phyloP scores from a whole-genome alignment of 345 rosid genomes.

The Viola odorata region DNA sequence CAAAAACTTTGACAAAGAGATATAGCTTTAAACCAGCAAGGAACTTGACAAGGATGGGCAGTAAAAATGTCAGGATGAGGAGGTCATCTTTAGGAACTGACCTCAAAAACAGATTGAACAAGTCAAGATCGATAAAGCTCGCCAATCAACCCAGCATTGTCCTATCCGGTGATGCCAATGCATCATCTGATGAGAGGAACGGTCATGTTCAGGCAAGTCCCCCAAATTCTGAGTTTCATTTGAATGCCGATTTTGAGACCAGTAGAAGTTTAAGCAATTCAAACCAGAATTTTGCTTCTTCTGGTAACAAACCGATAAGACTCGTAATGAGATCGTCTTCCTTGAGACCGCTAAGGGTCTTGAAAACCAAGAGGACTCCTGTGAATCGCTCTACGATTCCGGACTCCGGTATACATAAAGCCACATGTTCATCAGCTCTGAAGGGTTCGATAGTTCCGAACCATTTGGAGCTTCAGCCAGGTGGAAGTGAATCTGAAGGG shows the following conservation, averaged over 20 bases:
- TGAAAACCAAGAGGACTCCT: conserved; percentile 39
- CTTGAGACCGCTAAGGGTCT: conserved; percentile 32
- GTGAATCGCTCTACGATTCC: conserved; percentile 16
- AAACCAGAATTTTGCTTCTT: conserved; percentile 17
- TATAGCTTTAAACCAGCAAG: conserved; percentile 33
- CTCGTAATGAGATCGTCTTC: conserved; percentile 28
- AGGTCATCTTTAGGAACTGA: conserved; percentile 36
- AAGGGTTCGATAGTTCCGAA: conserved; percentile 54
- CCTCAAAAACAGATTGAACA: conserved; percentile 38
- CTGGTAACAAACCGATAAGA: conserved; percentile 27
- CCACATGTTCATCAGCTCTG: conserved; percentile 82
- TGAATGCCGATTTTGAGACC: conserved; percentile 7
- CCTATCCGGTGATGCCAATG: neutral
- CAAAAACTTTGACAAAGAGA: conserved; percentile 29
- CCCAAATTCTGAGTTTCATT: conserved; percentile 12
- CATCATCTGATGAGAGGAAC: conserved; percentile 16
- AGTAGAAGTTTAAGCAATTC: conserved; percentile 2
- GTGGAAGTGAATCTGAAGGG: conserved; percentile 28
- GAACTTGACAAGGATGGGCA: conserved; percentile 43
- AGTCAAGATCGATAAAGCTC: conserved; percentile 37
- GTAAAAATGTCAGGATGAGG: conserved; percentile 48
- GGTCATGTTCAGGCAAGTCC: conserved; percentile 22
- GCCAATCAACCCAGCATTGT: conserved; percentile 8
- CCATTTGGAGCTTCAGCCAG: conserved; percentile 27
- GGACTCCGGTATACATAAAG: conserved; percentile 30